phyloP scores from a whole-genome alignment of 2,329 filamentous ascomycete species.

The Raffaelea arxii region DNA sequence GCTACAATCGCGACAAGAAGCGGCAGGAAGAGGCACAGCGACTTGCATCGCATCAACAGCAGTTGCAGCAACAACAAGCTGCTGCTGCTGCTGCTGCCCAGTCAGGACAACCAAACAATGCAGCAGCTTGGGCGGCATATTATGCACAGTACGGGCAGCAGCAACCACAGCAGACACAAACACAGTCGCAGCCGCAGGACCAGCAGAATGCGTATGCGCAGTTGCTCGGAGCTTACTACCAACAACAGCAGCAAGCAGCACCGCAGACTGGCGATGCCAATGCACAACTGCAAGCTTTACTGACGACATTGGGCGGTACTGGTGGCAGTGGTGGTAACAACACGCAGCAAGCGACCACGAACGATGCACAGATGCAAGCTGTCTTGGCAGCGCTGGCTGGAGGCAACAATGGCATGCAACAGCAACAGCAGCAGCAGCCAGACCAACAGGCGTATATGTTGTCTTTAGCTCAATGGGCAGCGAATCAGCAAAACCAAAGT shows the following conservation, averaged over 20 bases:
- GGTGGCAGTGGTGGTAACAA: neutral
- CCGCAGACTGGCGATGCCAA: constrained; percentile 9
- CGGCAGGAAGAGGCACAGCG: constrained; percentile 19
- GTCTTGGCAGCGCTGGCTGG: constrained; percentile 7
- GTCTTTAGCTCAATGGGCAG: constrained; percentile 10
- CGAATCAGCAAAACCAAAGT: constrained; percentile 1
- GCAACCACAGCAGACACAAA: constrained; percentile 14
- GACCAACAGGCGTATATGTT: constrained; percentile 9
- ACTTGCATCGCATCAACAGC: too few relatives aligned
- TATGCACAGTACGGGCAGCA: constrained; percentile 25
- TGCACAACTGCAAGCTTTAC: constrained; percentile 13
- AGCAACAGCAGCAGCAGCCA: constrained; percentile 1
- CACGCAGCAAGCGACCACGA: neutral
- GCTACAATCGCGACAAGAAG: constrained; percentile 28
- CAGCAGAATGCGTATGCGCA: constrained; percentile 23
- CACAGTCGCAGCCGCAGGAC: constrained; percentile 14
- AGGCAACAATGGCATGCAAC: constrained; percentile 5
- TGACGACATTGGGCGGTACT: constrained; percentile 9
- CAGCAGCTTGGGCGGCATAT: constrained; percentile 27
- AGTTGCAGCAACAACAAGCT: constrained; percentile 12
- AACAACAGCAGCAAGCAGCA: constrained; percentile 15
- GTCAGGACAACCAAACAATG: constrained; percentile 19
- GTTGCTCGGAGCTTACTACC: constrained; percentile 22
- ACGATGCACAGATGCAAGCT: constrained; percentile 12
- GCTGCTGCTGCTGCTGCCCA: constrained; percentile 4